Base-by-base conservation (phyloP, 345 rosid genomes). In the Cardiospermum halicacabum region DNA sequence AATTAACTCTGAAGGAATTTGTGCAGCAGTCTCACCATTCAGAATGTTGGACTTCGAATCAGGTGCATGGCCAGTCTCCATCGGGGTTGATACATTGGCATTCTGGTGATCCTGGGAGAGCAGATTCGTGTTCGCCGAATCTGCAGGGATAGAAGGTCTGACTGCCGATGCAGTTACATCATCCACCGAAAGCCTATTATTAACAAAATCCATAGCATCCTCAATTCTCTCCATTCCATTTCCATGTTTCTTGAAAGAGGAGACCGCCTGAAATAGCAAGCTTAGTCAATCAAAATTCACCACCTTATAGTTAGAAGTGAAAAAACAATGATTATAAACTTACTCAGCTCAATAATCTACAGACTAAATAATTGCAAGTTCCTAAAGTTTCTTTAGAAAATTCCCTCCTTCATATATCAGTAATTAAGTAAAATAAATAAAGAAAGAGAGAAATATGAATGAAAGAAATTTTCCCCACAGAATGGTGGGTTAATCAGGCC, bases 141-240 rank as follows among this genome's bases (percentile, higher is more conserved):
- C 68, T 55, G 62, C 76, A 56, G 79, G 76, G 45, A 31, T 51
- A 34, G 81, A 47, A n/a, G 74, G 50, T 43, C 55, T 71, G 12
- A 39, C 12, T 7, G 53, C 62, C 21, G 79, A 47, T 19, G 4
- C 11, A 37, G 58, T 69, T 57, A 49, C 49, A 64, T 77, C 78
- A 69, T 80, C 78, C 50, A 42, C 62, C 53, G 81, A 76, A 60
- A 85, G 85, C 65, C 71, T 74, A 65, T 76, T 85, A 75, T 80
- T 83, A 57, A 87, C 81, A 71, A 79, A 85, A 78, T 85, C 86
- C 40, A 87, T 85, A 68, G 76, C 82, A 47, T 79, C 94, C 67
- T 85, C 90, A 1, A 82, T 78, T 70, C 65, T 82, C 62, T 82
- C 81, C 28, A 70, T 53, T 67, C 63, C 48, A 13, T 75, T 75